Percentiles rank a stretch among this genome's conserved stretches.
phyloP scores from a whole-genome alignment of 2,329 filamentous ascomycete genomes.

The Pezicula radicicola region DNA sequence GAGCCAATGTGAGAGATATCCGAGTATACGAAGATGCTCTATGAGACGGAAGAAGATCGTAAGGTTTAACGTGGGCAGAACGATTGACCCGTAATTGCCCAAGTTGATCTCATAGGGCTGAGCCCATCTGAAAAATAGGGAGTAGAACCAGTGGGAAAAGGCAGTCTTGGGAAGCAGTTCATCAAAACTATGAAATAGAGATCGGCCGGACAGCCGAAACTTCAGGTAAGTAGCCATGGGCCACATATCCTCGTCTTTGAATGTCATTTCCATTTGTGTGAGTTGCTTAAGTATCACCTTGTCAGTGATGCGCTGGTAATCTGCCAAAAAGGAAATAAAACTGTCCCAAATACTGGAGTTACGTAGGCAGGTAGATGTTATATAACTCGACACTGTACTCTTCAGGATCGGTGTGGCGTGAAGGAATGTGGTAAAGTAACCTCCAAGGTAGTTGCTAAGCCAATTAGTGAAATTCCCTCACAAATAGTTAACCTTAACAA shows the following conservation, averaged over 20 bases:
- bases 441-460: conserved; percentile 6
- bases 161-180: conserved; percentile 2
- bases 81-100: neutral
- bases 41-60: conserved; percentile 9
- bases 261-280: neutral
- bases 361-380: conserved; percentile 8
- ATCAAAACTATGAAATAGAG: neutral
- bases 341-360: conserved; percentile 2
- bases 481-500: neutral
- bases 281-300: conserved; percentile 4
- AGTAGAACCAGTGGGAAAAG: conserved; percentile 12
- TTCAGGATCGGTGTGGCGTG: conserved; percentile 8
- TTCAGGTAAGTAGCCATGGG: conserved; percentile 5
- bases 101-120: conserved; percentile 6
- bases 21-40: conserved; percentile 4
- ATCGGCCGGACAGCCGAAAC: neutral
- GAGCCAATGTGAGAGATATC: conserved; percentile 17
- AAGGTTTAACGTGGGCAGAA: conserved; percentile 7
- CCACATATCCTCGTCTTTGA: neutral
- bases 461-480: neutral
- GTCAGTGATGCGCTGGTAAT: conserved; percentile 10
- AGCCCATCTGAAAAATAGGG: conserved; percentile 9
- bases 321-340: conserved; percentile 5
- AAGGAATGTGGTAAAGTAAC: conserved; percentile 9
- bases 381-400: neutral